Percentiles rank a stretch among this genome's conserved stretches.
These are phyloP conservation scores for Avicennia marina DNA, from an alignment of 257 asterid species.

Conservation along the genomic window DNA sequence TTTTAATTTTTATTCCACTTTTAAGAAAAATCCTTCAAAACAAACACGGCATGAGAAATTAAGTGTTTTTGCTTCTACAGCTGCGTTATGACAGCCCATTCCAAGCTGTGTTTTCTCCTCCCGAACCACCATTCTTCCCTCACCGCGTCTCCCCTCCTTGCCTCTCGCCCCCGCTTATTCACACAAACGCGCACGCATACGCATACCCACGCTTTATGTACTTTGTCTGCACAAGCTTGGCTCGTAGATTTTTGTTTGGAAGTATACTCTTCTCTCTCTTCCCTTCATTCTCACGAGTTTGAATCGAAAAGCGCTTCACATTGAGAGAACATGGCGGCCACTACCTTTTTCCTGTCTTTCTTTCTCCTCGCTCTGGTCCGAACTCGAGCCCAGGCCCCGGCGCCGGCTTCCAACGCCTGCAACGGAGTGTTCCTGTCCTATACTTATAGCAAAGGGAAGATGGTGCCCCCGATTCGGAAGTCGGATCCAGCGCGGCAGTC, in stretches of 20 bases:
- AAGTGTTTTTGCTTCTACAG: conserved; percentile 13
- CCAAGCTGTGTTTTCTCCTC: conserved; percentile 38
- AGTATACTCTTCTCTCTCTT: conserved; percentile 20
- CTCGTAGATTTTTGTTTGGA: too few species aligned
- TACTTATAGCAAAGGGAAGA: conserved; percentile 35
- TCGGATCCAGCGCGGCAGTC: conserved; percentile 39
- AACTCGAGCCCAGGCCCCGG: conserved; percentile 27
- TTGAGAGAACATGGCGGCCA: conserved; percentile 32
- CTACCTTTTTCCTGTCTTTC: conserved; percentile 8
- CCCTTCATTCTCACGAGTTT: conserved; percentile 18
- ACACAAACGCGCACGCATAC: conserved; percentile 2
- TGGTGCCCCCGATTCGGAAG: conserved; percentile 49
- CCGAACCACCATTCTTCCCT: conserved; percentile 10
- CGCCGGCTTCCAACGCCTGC: conserved; percentile 45
- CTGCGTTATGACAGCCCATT: conserved; percentile 43
- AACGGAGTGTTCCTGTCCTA: conserved; percentile 56
- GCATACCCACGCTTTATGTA: background rate
- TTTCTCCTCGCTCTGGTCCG: conserved; percentile 23
- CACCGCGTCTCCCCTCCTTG: conserved; percentile 43
- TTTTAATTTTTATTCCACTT: too few species aligned
- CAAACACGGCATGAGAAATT: too few species aligned
- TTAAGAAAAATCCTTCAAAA: too few species aligned
- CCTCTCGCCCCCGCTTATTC: conserved; percentile 3
- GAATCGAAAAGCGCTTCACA: conserved; percentile 18
- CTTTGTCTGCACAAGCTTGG: background rate